These are phyloP conservation scores for Tricholomella constricta DNA, from an alignment of 768 basidiomycete species.

Conservation along the genomic window DNA sequence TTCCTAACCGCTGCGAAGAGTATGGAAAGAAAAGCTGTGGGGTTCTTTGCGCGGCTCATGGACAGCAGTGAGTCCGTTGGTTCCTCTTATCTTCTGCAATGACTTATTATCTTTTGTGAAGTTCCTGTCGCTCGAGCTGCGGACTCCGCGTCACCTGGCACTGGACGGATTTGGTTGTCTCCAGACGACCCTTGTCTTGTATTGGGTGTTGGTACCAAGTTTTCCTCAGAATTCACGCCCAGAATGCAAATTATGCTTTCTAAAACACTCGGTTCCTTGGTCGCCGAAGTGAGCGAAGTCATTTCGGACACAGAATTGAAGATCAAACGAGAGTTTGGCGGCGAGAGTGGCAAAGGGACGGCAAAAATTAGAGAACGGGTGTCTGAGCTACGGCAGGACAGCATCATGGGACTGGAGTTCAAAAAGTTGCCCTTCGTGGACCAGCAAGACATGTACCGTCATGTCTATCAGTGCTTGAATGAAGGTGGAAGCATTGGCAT, in stretches of 20 bases:
- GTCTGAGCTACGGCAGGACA: slow-evolving; percentile 56
- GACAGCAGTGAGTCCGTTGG: slow-evolving; percentile 68
- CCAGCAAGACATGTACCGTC: slow-evolving; percentile 92
- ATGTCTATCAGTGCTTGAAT: slow-evolving; percentile 86
- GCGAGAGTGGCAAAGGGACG: slow-evolving; percentile 77
- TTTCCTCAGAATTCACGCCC: slow-evolving; percentile 70
- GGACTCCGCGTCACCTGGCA: slow-evolving; percentile 77
- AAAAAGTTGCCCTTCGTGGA: slow-evolving; percentile 88
- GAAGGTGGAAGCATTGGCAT: slow-evolving; percentile 93
- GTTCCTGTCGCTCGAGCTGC: slow-evolving; percentile 94
- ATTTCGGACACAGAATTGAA: slow-evolving; percentile 84
- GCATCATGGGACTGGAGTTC: slow-evolving; percentile 68
- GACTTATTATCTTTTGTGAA: slow-evolving; percentile 31
- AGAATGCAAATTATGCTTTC: slow-evolving; percentile 88
- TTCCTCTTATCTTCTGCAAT: background rate
- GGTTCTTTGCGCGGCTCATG: slow-evolving; percentile 81
- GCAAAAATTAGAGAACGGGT: slow-evolving; percentile 66
- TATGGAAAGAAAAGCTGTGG: slow-evolving; percentile 77
- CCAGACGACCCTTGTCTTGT: slow-evolving; percentile 79
- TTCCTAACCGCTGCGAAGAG: slow-evolving; percentile 91
- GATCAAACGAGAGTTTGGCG: slow-evolving; percentile 86
- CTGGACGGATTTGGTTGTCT: slow-evolving; percentile 72
- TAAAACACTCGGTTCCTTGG: slow-evolving; percentile 71
- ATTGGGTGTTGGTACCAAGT: slow-evolving; percentile 78
- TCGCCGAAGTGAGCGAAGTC: slow-evolving; percentile 86